Evolutionary conservation across 2,329 filamentous ascomycete genomes (phyloP).

Genomic region (Hypocreales sp.): DNA sequence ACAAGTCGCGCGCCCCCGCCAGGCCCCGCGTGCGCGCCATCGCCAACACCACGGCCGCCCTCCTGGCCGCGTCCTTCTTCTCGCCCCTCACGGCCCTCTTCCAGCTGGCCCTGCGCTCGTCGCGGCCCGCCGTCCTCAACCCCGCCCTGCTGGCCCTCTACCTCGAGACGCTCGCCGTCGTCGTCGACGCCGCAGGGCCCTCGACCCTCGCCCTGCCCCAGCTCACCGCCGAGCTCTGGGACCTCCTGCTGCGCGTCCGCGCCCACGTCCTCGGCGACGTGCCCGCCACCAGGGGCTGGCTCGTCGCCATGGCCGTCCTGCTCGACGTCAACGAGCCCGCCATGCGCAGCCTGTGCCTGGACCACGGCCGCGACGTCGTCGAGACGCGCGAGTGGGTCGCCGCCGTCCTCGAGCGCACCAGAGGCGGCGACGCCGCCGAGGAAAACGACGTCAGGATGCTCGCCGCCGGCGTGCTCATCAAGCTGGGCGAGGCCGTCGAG

Average conservation of each 20-base stretch:
- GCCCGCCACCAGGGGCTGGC: slow-evolving; percentile 53
- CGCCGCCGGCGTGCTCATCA: slow-evolving; percentile 63
- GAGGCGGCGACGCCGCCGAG: slow-evolving; percentile 40
- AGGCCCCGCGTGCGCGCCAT: slow-evolving; percentile 37
- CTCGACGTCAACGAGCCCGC: slow-evolving; percentile 69
- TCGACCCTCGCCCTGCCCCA: slow-evolving; percentile 60
- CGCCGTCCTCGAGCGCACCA: slow-evolving; percentile 50
- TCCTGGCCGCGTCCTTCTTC: slow-evolving; percentile 70
- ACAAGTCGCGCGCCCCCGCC: slow-evolving; percentile 17
- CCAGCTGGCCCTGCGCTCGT: slow-evolving; percentile 41
- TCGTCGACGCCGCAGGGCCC: slow-evolving; percentile 72
- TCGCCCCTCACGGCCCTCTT: slow-evolving; percentile 73
- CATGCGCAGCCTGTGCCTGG: slow-evolving; percentile 54
- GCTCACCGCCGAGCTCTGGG: slow-evolving; percentile 74
- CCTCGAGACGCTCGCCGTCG: slow-evolving; percentile 70
- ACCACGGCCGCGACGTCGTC: slow-evolving; percentile 60
- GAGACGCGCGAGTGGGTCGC: slow-evolving; percentile 82
- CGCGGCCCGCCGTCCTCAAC: slow-evolving; percentile 49
- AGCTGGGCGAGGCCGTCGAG: slow-evolving; percentile 66
- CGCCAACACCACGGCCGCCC: slow-evolving; percentile 61
- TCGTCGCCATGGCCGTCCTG: slow-evolving; percentile 66
- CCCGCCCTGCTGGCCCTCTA: slow-evolving; percentile 65
- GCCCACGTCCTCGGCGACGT: slow-evolving; percentile 44
- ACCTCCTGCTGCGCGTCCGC: slow-evolving; percentile 59
- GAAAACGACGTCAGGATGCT: slow-evolving; percentile 69